Evolutionary conservation across 2,329 filamentous ascomycete species (phyloP).

Genomic region (Massarina eburnea): DNA sequence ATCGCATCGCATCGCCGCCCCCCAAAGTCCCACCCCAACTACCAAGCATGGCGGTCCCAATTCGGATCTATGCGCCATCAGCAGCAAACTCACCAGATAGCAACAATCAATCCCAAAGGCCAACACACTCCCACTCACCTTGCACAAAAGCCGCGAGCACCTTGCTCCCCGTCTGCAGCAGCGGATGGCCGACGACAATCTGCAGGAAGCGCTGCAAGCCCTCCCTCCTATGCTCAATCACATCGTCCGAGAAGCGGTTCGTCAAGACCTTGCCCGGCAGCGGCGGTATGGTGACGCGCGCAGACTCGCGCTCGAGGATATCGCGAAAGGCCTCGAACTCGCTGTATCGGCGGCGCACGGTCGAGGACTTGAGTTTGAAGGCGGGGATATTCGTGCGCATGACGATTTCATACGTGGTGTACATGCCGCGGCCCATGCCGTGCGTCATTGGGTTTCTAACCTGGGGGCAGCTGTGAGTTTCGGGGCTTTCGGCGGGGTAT

Average conservation of each 20-base stretch:
- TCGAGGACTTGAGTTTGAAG: slow-evolving; percentile 86
- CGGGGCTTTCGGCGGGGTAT: slow-evolving; percentile 12
- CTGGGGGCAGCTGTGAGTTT: slow-evolving; percentile 50
- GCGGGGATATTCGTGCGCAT: slow-evolving; percentile 98
- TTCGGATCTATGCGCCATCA: slow-evolving; percentile 64
- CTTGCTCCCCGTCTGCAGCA: slow-evolving; percentile 96
- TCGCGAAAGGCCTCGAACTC: slow-evolving; percentile 99
- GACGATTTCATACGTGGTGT: slow-evolving; percentile 98
- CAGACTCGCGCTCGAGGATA: slow-evolving; percentile 92
- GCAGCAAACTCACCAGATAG: neutral
- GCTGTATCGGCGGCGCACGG: slow-evolving; percentile 89
- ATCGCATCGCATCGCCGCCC: slow-evolving; percentile 9
- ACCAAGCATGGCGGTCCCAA: slow-evolving; percentile 69
- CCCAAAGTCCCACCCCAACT: neutral
- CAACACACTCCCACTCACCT: slow-evolving; percentile 58
- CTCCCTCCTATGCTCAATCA: slow-evolving; percentile 91
- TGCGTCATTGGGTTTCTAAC: slow-evolving; percentile 92
- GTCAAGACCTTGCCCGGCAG: slow-evolving; percentile 97
- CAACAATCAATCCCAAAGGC: too few species aligned
- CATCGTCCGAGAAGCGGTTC: slow-evolving; percentile 96
- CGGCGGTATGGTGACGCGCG: slow-evolving; percentile 92
- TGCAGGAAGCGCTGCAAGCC: slow-evolving; percentile 94
- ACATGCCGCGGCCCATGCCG: slow-evolving; percentile 93
- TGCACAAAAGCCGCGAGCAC: slow-evolving; percentile 96
- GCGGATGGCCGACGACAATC: slow-evolving; percentile 94